Conservation (phyloP, 2,329 filamentous ascomycete genomes). For the Penicillium brevicompactum region DNA sequence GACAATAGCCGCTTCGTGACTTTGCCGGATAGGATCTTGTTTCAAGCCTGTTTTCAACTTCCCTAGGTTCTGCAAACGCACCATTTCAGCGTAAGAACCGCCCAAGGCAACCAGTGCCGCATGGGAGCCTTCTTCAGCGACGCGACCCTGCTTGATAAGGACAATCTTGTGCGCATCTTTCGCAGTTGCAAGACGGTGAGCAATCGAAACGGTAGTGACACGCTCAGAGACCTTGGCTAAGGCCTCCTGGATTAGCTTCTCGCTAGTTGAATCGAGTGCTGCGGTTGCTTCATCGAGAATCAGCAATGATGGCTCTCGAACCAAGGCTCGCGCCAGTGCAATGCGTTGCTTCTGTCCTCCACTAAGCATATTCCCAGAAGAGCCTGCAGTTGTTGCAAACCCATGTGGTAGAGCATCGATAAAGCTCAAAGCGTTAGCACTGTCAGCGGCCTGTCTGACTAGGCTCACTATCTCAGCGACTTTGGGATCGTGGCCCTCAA, state of each 20-base stretch:
- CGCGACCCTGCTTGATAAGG: constrained; percentile 35
- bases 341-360: not conserved
- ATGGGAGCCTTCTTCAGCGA: constrained; percentile 31
- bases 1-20: constrained; percentile 6
- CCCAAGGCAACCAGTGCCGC: constrained; percentile 33
- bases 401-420: not conserved
- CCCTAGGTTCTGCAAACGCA: not conserved
- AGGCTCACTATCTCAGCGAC: not conserved
- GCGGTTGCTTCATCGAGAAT: not conserved
- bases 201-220: constrained; percentile 40
- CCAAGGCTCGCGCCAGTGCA: not conserved
- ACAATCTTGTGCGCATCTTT: constrained; percentile 43
- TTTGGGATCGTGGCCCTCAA: not conserved
- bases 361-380: constrained; percentile 22
- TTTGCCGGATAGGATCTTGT: constrained; percentile 21
- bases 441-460: not conserved
- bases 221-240: constrained; percentile 29
- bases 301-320: not conserved
- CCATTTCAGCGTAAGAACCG: not conserved
- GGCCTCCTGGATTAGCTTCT: constrained; percentile 35
- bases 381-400: constrained; percentile 32
- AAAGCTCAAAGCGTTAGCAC: not conserved
- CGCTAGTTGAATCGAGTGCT: not conserved
- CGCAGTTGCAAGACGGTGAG: constrained; percentile 40
- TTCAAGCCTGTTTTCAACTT: not conserved